A percentile compares a stretch with the other conserved stretches of the same genome.
These are phyloP conservation scores for Nemania serpens DNA, from an alignment of 2,329 filamentous ascomycete species.

Conservation along the genomic window DNA sequence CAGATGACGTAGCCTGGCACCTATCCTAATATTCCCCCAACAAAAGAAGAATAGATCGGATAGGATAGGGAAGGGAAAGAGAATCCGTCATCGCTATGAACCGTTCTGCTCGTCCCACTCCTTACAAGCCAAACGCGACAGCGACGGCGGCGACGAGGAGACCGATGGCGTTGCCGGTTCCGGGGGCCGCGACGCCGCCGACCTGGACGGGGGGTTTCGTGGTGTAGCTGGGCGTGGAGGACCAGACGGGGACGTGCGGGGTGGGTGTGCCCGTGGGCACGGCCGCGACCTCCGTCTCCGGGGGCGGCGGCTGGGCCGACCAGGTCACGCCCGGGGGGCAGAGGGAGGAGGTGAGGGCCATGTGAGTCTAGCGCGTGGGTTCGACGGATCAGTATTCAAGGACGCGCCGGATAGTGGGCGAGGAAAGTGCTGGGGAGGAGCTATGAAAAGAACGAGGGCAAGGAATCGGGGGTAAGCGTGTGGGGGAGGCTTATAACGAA, in stretches of 20 bases:
- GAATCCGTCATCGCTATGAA: too few relatives aligned
- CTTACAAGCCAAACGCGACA: slow-evolving; percentile 17
- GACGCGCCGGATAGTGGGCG: too few relatives aligned
- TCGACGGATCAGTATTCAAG: too few relatives aligned
- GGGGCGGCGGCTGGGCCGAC: slow-evolving; percentile 24
- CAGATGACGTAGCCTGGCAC: too few relatives aligned
- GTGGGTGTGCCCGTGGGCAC: slow-evolving; percentile 12
- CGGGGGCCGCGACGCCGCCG: slow-evolving; percentile 16
- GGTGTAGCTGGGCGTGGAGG: neutral
- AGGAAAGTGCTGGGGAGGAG: too few relatives aligned
- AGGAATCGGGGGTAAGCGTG: too few relatives aligned
- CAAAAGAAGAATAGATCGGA: too few relatives aligned
- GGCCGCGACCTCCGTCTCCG: slow-evolving; percentile 11
- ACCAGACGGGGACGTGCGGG: neutral
- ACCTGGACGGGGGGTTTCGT: slow-evolving; percentile 15
- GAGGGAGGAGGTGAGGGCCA: slow-evolving; percentile 32
- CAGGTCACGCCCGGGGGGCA: slow-evolving; percentile 23
- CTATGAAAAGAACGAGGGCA: too few relatives aligned
- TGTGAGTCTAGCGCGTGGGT: slow-evolving; percentile 28
- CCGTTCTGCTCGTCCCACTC: too few relatives aligned
- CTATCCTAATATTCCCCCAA: too few relatives aligned
- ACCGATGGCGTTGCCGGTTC: neutral
- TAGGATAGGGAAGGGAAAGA: too few relatives aligned
- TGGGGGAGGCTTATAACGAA: too few relatives aligned
- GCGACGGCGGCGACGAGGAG: slow-evolving; percentile 23